phyloP scores from a whole-genome alignment of 805 yeast species.

The Lachancea sp. region DNA sequence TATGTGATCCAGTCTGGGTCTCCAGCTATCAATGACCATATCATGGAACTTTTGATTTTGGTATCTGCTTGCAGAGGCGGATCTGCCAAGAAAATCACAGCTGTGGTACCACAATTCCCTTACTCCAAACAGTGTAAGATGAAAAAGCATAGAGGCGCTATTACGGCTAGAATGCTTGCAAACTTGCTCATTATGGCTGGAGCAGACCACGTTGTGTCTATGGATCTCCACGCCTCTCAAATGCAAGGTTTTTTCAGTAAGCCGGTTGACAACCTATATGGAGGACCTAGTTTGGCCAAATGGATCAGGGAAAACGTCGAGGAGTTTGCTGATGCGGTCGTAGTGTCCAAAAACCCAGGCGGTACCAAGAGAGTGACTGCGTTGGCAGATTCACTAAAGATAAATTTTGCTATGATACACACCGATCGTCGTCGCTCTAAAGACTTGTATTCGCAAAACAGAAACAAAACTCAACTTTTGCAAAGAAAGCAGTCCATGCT shows the following conservation, averaged over 20 bases:
- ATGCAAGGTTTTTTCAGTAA: slow-evolving; percentile 98
- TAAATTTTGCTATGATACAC: slow-evolving; percentile 97
- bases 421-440: slow-evolving; percentile 92
- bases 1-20: slow-evolving; percentile 90
- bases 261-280: slow-evolving; percentile 94
- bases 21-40: slow-evolving; percentile 81
- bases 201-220: slow-evolving; percentile 95
- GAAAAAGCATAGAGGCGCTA: slow-evolving; percentile 98
- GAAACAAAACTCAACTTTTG: slow-evolving; percentile 31
- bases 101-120: slow-evolving; percentile 96
- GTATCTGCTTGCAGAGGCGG: slow-evolving; percentile 97
- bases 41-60: slow-evolving; percentile 90
- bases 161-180: slow-evolving; percentile 97
- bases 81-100: slow-evolving; percentile 92
- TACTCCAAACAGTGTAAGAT: slow-evolving; percentile 95
- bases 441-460: slow-evolving; percentile 45
- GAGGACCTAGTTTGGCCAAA: slow-evolving; percentile 91
- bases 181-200: slow-evolving; percentile 95
- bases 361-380: slow-evolving; percentile 98
- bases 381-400: slow-evolving; percentile 91
- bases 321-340: slow-evolving; percentile 83
- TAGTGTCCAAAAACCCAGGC: slow-evolving; percentile 98
- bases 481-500: slow-evolving; percentile 44
- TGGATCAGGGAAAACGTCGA: slow-evolving; percentile 92
- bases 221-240: slow-evolving; percentile 95